Base-by-base conservation (phyloP, 75 land plant genomes). In the Ceratopteris richardii region DNA sequence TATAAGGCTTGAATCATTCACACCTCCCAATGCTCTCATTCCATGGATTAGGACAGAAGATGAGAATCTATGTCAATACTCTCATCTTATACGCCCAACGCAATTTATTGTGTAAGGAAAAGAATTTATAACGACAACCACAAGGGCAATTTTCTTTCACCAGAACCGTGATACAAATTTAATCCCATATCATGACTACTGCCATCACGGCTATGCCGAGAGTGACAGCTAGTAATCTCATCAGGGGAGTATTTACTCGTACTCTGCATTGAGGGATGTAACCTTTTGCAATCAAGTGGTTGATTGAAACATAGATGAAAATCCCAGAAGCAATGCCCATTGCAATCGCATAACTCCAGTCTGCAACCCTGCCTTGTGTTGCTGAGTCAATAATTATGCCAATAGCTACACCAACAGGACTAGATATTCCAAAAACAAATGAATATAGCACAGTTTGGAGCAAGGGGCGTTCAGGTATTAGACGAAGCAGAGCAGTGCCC, bases 171-270 rank as follows among this genome's bases (percentile, higher is more conserved):
- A n/a, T n/a, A n/a, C n/a, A n/a, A n/a, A n/a, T n/a, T n/a, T 20
- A 72, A 43, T 82, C 95, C 95, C 95, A 89, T 10, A 78, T 86
- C 86, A 89, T 72, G 36, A 89, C 95, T 25, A 89, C 77, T 17
- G 84, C 90, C 16, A 89, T 89, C n/a, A 82, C 75, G 5, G 44
- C 81, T 2, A 78, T 80, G 0, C 95, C 95, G 29, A 58, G 29
- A 25, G 78, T 62, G 44, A 81, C 91, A 16, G 96, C 91, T 25
- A 81, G 25, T 53, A 78, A 90, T 71, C 68, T 87, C 65, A 25
- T 78, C 51, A 76, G 69, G 25, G 89, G 86, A 1, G 70, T 70
- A 44, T 82, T 77, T 37, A 78, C 70, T 14, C 36, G 46, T 43
- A 36, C 56, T 0, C 57, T 42, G 9, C 44, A 19, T 1, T 58